Conservation (phyloP, 2,329 filamentous ascomycete species). For the Botrytis hyacinthi region DNA sequence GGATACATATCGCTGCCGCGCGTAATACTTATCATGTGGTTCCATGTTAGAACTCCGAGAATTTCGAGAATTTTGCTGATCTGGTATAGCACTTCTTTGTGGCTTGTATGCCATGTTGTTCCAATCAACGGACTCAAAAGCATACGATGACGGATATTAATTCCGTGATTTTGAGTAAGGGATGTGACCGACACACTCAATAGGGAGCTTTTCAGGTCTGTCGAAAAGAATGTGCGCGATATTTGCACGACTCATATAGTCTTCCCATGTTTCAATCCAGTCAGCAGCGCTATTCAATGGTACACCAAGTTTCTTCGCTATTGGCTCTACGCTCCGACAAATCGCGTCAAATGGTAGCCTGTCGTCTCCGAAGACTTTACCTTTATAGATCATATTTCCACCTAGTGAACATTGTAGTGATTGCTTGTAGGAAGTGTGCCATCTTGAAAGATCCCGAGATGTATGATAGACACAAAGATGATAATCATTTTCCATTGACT, state of each 20-base stretch:
- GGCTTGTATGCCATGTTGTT: not conserved
- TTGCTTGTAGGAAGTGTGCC: not conserved
- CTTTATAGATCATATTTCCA: slow-evolving; percentile 10
- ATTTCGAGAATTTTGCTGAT: not conserved
- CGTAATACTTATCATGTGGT: not conserved
- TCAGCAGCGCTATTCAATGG: not conserved
- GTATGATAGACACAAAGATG: not conserved
- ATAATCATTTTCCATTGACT: not conserved
- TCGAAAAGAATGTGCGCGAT: slow-evolving; percentile 11
- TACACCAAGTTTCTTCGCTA: not conserved
- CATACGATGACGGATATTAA: not conserved
- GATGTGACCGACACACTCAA: not conserved
- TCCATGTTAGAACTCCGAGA: not conserved
- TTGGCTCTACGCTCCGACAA: not conserved
- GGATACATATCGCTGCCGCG: not conserved
- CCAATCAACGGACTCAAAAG: not conserved
- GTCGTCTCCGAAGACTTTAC: slow-evolving; percentile 9
- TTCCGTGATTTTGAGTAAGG: not conserved
- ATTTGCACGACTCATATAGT: slow-evolving; percentile 3
- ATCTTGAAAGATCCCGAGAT: not conserved
- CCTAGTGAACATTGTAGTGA: not conserved
- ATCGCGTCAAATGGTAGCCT: not conserved
- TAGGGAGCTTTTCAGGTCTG: not conserved
- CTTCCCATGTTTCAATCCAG: slow-evolving; percentile 9
- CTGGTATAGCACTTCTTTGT: not conserved